These are phyloP conservation scores for Kluyveromyces marxianus DNA, from an alignment of 1,139 yeast genomes.

Conservation along the genomic window DNA sequence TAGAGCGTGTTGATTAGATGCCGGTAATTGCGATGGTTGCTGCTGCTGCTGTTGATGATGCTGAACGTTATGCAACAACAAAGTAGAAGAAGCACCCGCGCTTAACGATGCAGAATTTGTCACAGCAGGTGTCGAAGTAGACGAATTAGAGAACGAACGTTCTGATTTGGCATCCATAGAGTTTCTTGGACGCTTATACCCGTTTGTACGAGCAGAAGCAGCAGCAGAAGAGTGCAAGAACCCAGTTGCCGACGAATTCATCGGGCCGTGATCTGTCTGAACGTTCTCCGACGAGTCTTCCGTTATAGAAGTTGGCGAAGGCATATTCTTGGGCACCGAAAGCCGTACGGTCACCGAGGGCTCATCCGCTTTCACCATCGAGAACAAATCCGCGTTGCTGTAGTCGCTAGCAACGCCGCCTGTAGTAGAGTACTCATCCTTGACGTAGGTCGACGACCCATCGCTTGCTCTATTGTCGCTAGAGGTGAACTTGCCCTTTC, in stretches of 20 bases:
- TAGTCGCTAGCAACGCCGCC: slow-evolving; percentile 8
- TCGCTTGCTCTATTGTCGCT: slow-evolving; percentile 12
- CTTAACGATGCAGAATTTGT: not conserved
- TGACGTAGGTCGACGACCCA: slow-evolving; percentile 12
- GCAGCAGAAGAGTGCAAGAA: slow-evolving; percentile 12
- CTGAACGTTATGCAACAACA: not conserved
- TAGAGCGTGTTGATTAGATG: slow-evolving; percentile 7
- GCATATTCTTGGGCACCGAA: slow-evolving; percentile 14
- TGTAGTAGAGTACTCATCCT: slow-evolving; percentile 8
- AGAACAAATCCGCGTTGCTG: slow-evolving; percentile 8
- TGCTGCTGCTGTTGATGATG: not conserved
- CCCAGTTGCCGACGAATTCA: slow-evolving; percentile 6
- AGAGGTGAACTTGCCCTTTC: slow-evolving; percentile 31
- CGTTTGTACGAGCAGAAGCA: slow-evolving; percentile 14
- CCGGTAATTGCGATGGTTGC: slow-evolving; percentile 4
- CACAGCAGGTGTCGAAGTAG: slow-evolving; percentile 2
- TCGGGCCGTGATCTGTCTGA: slow-evolving; percentile 32
- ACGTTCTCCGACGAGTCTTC: slow-evolving; percentile 59
- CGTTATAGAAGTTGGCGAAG: slow-evolving; percentile 59
- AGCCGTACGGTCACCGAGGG: slow-evolving; percentile 4
- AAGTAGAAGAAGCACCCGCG: slow-evolving; percentile 1
- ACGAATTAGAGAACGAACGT: slow-evolving; percentile 15
- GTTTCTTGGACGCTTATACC: slow-evolving; percentile 28
- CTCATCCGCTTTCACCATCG: not conserved
- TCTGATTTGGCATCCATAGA: slow-evolving; percentile 11